These are phyloP conservation scores for Inonotus hispidus DNA, from an alignment of 1,284 basidiomycete genomes.

Conservation along the genomic window DNA sequence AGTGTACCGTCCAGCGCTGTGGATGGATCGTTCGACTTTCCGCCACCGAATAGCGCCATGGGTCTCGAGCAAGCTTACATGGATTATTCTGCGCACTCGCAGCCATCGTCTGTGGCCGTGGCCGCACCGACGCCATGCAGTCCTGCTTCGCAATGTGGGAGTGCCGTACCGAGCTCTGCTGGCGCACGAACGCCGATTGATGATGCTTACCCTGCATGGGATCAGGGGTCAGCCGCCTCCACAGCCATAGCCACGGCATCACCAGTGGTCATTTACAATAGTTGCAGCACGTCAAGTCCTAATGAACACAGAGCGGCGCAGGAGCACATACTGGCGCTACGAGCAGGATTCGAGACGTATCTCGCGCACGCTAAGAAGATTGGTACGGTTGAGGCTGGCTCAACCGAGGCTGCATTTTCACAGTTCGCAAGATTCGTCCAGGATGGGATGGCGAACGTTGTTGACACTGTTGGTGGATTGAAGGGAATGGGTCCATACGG, in stretches of 20 bases:
- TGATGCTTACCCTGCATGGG: neutral
- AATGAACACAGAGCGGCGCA: neutral
- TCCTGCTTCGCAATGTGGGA: neutral
- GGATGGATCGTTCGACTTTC: neutral
- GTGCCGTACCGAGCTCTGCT: neutral
- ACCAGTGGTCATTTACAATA: neutral
- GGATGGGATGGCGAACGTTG: neutral
- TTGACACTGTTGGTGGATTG: neutral
- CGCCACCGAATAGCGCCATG: neutral
- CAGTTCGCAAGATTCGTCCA: neutral
- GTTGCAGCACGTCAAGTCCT: neutral
- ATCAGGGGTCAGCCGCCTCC: neutral
- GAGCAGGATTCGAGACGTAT: neutral
- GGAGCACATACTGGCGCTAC: neutral
- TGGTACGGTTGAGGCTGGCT: neutral
- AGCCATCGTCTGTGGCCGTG: neutral
- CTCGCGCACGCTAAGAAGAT: neutral
- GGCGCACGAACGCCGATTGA: neutral
- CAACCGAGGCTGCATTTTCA: neutral
- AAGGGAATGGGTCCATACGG: neutral
- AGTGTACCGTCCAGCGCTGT: slow-evolving; percentile 2
- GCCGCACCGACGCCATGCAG: neutral
- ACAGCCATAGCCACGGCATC: neutral
- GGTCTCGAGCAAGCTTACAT: neutral
- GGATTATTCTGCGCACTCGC: neutral